phyloP scores from a whole-genome alignment of 192 early-diverging fungal species.

The Mortierella claussenii region DNA sequence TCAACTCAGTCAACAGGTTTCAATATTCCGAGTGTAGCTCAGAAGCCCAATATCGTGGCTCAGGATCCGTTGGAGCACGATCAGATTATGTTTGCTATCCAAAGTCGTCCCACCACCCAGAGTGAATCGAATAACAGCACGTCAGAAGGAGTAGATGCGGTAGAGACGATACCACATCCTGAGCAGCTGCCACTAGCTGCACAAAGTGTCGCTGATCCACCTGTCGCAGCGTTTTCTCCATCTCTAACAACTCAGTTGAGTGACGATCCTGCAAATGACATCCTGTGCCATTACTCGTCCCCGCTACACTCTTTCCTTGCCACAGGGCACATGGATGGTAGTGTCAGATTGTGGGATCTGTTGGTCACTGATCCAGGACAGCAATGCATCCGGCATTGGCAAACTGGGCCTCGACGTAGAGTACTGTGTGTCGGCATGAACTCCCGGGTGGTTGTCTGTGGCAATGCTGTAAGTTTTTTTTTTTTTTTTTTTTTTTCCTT shows the following conservation, averaged over 20 bases:
- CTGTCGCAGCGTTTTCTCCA: background rate
- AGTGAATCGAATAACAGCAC: background rate
- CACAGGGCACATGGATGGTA: constrained; percentile 60
- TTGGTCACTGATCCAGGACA: constrained; percentile 10
- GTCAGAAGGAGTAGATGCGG: background rate
- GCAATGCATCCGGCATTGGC: constrained; percentile 54
- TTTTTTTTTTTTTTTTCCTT: background rate
- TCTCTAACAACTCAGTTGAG: background rate
- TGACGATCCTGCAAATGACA: constrained; percentile 27
- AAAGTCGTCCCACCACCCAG: background rate
- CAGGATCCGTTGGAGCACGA: constrained; percentile 35
- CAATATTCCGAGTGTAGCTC: background rate
- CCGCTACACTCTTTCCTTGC: constrained; percentile 46
- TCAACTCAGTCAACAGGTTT: background rate
- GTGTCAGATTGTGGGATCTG: constrained; percentile 58
- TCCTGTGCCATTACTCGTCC: constrained; percentile 56
- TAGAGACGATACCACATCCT: too few relatives aligned
- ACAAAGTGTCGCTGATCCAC: background rate
- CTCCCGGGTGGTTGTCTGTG: constrained; percentile 52
- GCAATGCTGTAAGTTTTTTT: constrained; percentile 30
- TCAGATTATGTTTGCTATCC: constrained; percentile 21
- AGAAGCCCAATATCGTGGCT: constrained; percentile 31
- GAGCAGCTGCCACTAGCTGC: background rate
- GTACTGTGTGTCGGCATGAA: constrained; percentile 64
- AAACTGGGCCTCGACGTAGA: constrained; percentile 51